Conservation (phyloP, 768 basidiomycete species). For the Mycena filopes region DNA sequence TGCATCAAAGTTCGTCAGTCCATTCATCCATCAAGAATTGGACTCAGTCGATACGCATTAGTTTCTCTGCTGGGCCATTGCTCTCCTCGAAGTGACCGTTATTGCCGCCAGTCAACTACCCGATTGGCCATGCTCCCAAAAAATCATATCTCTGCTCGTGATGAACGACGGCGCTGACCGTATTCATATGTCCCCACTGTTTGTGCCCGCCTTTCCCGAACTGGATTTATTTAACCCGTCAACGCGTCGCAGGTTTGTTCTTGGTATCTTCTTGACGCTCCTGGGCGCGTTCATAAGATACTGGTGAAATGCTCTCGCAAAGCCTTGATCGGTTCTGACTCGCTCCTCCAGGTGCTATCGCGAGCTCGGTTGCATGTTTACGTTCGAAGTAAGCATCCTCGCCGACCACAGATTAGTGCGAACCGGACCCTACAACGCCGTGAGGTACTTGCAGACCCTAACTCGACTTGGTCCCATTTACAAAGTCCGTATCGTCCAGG, state of each 20-base stretch:
- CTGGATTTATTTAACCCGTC: background rate
- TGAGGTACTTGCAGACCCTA: too few relatives aligned
- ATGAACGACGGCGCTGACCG: slow-evolving; percentile 35
- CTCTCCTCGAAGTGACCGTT: slow-evolving; percentile 49
- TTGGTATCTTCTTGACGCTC: slow-evolving; percentile 51
- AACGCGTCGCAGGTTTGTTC: slow-evolving; percentile 35
- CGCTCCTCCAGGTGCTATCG: slow-evolving; percentile 45
- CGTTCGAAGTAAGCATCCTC: slow-evolving; percentile 62
- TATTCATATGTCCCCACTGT: slow-evolving; percentile 44
- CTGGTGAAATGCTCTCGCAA: slow-evolving; percentile 28
- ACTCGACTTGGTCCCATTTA: too few relatives aligned
- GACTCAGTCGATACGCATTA: slow-evolving; percentile 32
- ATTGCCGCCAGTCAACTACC: slow-evolving; percentile 46
- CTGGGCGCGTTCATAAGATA: slow-evolving; percentile 41
- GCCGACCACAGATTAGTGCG: slow-evolving; percentile 58
- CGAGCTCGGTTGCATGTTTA: slow-evolving; percentile 58
- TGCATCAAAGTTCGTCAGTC: slow-evolving; percentile 47
- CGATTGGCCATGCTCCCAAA: slow-evolving; percentile 31
- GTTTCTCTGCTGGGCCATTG: slow-evolving; percentile 51
- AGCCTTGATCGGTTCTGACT: background rate
- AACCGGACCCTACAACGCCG: slow-evolving; percentile 57
- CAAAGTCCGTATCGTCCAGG: too few relatives aligned
- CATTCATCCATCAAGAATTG: background rate
- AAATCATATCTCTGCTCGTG: slow-evolving; percentile 44
- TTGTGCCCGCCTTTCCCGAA: slow-evolving; percentile 20